Percentiles rank a stretch among this genome's conserved stretches.
Evolutionary conservation across 2,329 filamentous ascomycete genomes (phyloP).

Genomic region (Neocatenulostroma microsporum): DNA sequence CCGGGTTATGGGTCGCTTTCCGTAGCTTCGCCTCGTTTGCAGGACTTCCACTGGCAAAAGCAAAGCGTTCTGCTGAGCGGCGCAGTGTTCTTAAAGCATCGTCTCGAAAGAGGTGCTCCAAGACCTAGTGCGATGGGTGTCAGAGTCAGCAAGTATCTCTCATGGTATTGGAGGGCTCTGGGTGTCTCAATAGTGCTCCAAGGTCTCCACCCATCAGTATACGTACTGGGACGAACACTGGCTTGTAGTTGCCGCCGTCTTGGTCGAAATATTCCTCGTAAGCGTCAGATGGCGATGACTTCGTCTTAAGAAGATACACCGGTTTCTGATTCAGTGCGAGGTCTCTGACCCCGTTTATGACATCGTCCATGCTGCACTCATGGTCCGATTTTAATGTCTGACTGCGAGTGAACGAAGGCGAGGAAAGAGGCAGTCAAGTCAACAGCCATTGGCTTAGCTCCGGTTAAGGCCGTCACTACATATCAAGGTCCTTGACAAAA

Average conservation of each 20-base stretch:
- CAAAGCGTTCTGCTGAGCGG: slow-evolving; percentile 41
- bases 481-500: too few relatives aligned
- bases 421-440: too few relatives aligned
- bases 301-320: slow-evolving; percentile 69
- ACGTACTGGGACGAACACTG: slow-evolving; percentile 68
- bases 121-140: too few relatives aligned
- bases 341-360: slow-evolving; percentile 17
- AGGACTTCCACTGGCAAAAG: slow-evolving; percentile 28
- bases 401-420: too few relatives aligned
- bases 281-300: slow-evolving; percentile 60
- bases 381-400: too few relatives aligned
- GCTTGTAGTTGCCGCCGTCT: slow-evolving; percentile 46
- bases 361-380: slow-evolving; percentile 25
- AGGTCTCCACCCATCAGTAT: too few relatives aligned
- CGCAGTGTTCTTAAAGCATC: slow-evolving; percentile 50
- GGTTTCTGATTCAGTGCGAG: slow-evolving; percentile 37
- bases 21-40: slow-evolving; percentile 22
- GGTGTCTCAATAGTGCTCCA: too few relatives aligned
- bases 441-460: neutral
- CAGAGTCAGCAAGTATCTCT: slow-evolving; percentile 5
- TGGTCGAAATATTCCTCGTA: slow-evolving; percentile 62
- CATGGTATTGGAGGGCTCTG: too few relatives aligned
- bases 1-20: slow-evolving; percentile 26
- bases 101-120: slow-evolving; percentile 58
- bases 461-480: slow-evolving; percentile 4